Evolutionary conservation across 768 basidiomycete genomes (phyloP), one percentile per base, ranked within the genome.

Genomic region (Brasilioporus rufonigricans): DNA sequence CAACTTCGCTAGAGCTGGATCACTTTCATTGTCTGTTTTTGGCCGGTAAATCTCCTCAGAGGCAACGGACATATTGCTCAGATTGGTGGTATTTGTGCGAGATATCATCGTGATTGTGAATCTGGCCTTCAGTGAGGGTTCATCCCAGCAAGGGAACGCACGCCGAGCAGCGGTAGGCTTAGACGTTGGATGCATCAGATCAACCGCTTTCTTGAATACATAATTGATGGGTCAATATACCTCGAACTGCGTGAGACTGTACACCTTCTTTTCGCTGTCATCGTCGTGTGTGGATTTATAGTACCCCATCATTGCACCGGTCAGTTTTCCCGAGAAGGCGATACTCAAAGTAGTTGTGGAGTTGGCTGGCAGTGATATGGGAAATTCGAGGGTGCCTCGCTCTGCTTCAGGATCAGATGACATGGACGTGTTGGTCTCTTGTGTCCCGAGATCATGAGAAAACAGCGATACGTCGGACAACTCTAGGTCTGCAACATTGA

Each of bases 71-170:
- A 93, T 96, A 74, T 98, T 98, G 74, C 85, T 87, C 57, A 98
- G 74, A 67, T 82, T 89, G 65, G 85, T 82, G 5, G 89, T 87
- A 58, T 84, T 82, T 10, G 74, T 76, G 56, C 85, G 83, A n/a
- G 92, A 91, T 63, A 95, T 78, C 78, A 95, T 77, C 14, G 86
- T 87, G 55, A 93, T 74, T 0, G 80, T 65, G 66, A 87, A 91
- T 3, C 87, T 93, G 0, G 93, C 88, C 70, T 98, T 98, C 61
- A 95, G 77, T 35, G 83, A 77, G 16, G 95, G 96, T 66, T 97
- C 94, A 66, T 97, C 95, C 91, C 91, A 96, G 74, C 87, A 91
- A 26, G 91, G 91, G 70, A 92, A 90, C 7, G 87, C 83, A 39
- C 83, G 80, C 47, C 94, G 77, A 10, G 95, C 94, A 55, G 86